phyloP scores from a whole-genome alignment of 306 rosid genomes.

The Trifolium pratense region DNA sequence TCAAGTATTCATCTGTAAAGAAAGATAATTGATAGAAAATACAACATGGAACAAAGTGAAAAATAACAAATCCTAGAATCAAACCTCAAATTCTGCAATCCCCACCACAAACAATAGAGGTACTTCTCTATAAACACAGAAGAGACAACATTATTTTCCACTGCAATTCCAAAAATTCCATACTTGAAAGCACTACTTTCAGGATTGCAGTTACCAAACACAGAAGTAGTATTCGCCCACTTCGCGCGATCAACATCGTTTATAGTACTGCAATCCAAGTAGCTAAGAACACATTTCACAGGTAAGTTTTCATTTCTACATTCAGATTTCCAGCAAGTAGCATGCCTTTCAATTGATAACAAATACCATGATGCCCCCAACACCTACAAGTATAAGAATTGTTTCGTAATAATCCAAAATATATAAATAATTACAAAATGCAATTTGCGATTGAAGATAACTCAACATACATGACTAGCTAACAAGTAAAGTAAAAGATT shows the following conservation, averaged over 20 bases:
- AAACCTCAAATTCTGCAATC: constrained; percentile 95
- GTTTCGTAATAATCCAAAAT: not conserved
- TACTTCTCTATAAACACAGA: constrained; percentile 68
- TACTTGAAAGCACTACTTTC: constrained; percentile 54
- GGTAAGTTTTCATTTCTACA: constrained; percentile 69
- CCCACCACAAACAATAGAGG: constrained; percentile 95
- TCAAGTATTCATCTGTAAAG: constrained; percentile 14
- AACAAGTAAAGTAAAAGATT: constrained; percentile 90
- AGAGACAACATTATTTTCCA: constrained; percentile 62
- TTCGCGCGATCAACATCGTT: constrained; percentile 46
- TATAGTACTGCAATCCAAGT: constrained; percentile 70
- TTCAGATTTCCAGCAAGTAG: constrained; percentile 78
- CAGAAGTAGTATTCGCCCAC: constrained; percentile 65
- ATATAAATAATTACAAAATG: constrained; percentile 22
- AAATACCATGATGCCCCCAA: constrained; percentile 93
- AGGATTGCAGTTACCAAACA: constrained; percentile 75
- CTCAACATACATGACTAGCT: constrained; percentile 85
- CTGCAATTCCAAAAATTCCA: constrained; percentile 70
- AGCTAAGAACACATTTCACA: constrained; percentile 54
- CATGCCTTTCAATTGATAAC: constrained; percentile 77
- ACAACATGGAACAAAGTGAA: not conserved
- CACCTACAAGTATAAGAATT: constrained; percentile 55
- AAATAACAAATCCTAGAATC: constrained; percentile 16
- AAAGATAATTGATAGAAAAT: constrained; percentile 3
- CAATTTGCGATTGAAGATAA: constrained; percentile 23